These are phyloP conservation scores for Aspergillus olivimuriae DNA, from an alignment of 495 filamentous ascomycete species.

Conservation along the genomic window DNA sequence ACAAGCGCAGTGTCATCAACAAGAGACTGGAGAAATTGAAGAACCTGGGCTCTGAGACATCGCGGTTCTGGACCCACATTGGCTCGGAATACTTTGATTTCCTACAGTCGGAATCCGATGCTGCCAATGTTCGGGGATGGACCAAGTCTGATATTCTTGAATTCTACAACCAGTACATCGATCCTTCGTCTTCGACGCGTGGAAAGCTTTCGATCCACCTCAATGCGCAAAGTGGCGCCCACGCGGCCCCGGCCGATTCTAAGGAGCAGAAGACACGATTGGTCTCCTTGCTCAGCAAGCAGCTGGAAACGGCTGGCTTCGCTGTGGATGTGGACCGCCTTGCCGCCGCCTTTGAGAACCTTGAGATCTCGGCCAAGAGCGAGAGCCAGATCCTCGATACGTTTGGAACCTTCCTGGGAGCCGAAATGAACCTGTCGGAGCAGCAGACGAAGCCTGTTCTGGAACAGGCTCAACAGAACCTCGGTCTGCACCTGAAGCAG, in stretches of 20 bases:
- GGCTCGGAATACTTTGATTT: conserved; percentile 87
- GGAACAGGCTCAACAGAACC: conserved; percentile 37
- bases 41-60: conserved; percentile 80
- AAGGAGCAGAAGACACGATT: conserved; percentile 51
- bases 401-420: conserved; percentile 43
- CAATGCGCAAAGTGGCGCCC: conserved; percentile 57
- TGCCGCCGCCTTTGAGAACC: conserved; percentile 32
- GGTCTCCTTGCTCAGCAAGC: conserved; percentile 40
- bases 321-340: conserved; percentile 39
- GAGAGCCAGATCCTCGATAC: conserved; percentile 34
- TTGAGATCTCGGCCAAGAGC: conserved; percentile 42
- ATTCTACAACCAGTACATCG: conserved; percentile 74
- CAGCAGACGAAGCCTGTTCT: conserved; percentile 38
- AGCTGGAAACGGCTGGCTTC: conserved; percentile 47
- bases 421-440: conserved; percentile 37
- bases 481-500: conserved; percentile 36
- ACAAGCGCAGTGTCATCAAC: conserved; percentile 85
- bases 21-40: conserved; percentile 89
- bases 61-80: conserved; percentile 78
- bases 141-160: conserved; percentile 71
- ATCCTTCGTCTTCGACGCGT: conserved; percentile 62
- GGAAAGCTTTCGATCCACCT: conserved; percentile 82
- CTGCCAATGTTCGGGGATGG: conserved; percentile 62
- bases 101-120: conserved; percentile 70
- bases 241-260: conserved; percentile 24